phyloP scores from a whole-genome alignment of 1,284 basidiomycete species.

The Coriolopsis trogii region DNA sequence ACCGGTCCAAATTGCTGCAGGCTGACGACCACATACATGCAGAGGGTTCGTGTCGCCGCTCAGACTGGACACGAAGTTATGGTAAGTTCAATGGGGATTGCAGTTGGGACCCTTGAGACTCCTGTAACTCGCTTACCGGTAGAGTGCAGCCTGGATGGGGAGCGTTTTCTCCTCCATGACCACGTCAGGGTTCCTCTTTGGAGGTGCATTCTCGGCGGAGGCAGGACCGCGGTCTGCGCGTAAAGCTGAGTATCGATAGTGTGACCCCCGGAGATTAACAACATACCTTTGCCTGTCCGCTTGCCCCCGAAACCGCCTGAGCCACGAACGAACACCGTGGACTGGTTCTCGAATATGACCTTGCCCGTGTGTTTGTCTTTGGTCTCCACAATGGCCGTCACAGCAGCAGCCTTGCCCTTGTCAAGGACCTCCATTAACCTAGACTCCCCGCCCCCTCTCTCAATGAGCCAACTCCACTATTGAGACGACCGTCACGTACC shows the following conservation, averaged over 20 bases:
- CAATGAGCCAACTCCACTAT: not conserved
- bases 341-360: conserved; percentile 91
- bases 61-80: conserved; percentile 47
- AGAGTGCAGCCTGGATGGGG: conserved; percentile 84
- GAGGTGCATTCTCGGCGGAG: conserved; percentile 82
- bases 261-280: not conserved
- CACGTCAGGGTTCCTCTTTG: conserved; percentile 83
- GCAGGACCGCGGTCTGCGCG: conserved; percentile 86
- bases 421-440: conserved; percentile 83
- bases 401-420: conserved; percentile 92
- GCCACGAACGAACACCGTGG: conserved; percentile 92
- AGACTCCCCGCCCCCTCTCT: not conserved
- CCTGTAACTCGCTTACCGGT: conserved; percentile 58
- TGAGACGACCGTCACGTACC: conserved; percentile 43
- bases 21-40: conserved; percentile 58
- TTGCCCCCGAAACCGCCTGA: conserved; percentile 96
- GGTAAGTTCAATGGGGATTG: conserved; percentile 9
- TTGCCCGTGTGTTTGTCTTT: conserved; percentile 80
- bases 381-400: conserved; percentile 80
- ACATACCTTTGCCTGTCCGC: conserved; percentile 76
- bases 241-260: conserved; percentile 6
- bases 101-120: not conserved
- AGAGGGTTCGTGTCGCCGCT: conserved; percentile 93
- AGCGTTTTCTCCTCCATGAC: conserved; percentile 88
- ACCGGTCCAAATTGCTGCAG: not conserved